Conservation (phyloP, 2,329 filamentous ascomycete genomes). For the Pseudonectria buxi region DNA sequence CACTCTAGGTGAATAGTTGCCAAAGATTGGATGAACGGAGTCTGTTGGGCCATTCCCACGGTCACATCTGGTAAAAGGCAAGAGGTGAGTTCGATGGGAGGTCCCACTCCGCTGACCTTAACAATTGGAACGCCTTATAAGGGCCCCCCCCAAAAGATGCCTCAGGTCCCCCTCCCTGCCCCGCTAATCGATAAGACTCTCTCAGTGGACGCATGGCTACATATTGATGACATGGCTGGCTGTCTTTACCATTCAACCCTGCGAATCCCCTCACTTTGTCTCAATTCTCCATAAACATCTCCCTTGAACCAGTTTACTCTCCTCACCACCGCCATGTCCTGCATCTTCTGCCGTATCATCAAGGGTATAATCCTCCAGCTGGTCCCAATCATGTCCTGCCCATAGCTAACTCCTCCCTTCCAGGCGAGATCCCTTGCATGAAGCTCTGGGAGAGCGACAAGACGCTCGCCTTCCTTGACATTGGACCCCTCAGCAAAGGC, state of each 20-base stretch:
- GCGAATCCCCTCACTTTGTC: background rate
- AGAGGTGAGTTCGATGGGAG: conserved; percentile 68
- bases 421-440: conserved; percentile 92
- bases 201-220: no score
- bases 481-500: conserved; percentile 79
- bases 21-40: conserved; percentile 49
- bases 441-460: conserved; percentile 95
- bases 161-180: conserved; percentile 1
- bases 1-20: conserved; percentile 33
- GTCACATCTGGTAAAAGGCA: conserved; percentile 78
- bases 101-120: conserved; percentile 52
- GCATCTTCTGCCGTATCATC: conserved; percentile 98
- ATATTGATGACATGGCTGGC: no score
- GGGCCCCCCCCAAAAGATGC: rapidly evolving
- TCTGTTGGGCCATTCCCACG: conserved; percentile 51
- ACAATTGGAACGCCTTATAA: conserved; percentile 14
- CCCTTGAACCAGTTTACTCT: background rate
- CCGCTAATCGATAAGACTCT: no score
- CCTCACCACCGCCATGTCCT: conserved; percentile 32
- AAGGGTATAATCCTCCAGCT: conserved; percentile 53
- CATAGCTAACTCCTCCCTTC: conserved; percentile 8
- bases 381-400: no score
- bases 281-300: conserved; percentile 2
- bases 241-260: no score
- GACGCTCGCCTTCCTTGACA: conserved; percentile 92